Evolutionary conservation across 2,329 filamentous ascomycete species (phyloP).

Genomic region (Leptographium wingfieldii): DNA sequence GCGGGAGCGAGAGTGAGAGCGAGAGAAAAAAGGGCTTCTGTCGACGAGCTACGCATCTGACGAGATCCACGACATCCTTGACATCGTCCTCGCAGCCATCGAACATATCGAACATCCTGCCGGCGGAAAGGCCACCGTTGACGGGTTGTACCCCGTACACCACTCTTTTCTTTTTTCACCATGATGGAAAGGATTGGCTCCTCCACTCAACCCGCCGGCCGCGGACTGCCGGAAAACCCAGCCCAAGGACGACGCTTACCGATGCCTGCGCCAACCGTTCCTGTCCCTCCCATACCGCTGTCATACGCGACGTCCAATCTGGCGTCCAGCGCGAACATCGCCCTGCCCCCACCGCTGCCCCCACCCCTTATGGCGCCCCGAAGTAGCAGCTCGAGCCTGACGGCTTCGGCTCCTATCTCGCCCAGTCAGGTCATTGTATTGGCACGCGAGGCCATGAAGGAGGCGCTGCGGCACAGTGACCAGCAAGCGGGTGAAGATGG

Average conservation of each 20-base stretch:
- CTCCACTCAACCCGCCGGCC: slow-evolving; percentile 4
- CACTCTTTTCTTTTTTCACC: background rate
- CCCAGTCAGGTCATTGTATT: slow-evolving; percentile 52
- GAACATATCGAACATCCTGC: background rate
- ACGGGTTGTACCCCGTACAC: background rate
- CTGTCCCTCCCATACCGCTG: slow-evolving; percentile 12
- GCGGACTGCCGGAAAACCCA: slow-evolving; percentile 24
- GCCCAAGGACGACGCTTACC: slow-evolving; percentile 22
- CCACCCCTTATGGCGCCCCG: slow-evolving; percentile 12
- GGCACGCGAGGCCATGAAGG: slow-evolving; percentile 54
- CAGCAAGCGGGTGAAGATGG: slow-evolving; percentile 49
- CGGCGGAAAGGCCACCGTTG: background rate
- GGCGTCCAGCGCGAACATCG: slow-evolving; percentile 18
- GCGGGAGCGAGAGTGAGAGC: no score
- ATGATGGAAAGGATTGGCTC: slow-evolving; percentile 5
- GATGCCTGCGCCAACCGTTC: slow-evolving; percentile 14
- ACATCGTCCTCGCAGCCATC: background rate
- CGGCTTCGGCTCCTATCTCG: slow-evolving; percentile 39
- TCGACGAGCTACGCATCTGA: background rate
- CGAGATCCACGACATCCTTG: background rate
- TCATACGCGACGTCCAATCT: slow-evolving; percentile 1
- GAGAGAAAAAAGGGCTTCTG: background rate
- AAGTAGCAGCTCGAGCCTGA: slow-evolving; percentile 23
- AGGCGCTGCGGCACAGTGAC: slow-evolving; percentile 52
- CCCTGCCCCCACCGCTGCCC: slow-evolving; percentile 22